A percentile compares a stretch with the other conserved stretches of the same genome.
Conservation (phyloP, 129 eudicot species). For the Deinandra increscens region DNA sequence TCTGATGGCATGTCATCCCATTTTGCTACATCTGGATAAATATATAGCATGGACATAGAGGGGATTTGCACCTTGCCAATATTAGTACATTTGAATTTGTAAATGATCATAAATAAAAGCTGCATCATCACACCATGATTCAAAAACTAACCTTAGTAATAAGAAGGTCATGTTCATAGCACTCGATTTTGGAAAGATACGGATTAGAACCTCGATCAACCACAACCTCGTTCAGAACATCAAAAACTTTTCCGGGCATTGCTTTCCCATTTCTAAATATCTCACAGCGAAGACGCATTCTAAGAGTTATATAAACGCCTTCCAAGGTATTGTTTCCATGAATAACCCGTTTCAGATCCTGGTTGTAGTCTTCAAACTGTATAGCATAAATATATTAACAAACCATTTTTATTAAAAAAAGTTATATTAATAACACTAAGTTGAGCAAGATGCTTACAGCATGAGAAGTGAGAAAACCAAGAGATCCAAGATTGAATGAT, state of each 20-base stretch:
- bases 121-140: background rate
- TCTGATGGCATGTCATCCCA: background rate
- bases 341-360: constrained; percentile 77
- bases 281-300: constrained; percentile 97
- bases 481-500: constrained; percentile 97
- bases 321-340: constrained; percentile 89
- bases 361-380: constrained; percentile 83
- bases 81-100: no score
- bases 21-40: background rate
- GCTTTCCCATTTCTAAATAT: constrained; percentile 82
- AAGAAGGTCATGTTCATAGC: constrained; percentile 96
- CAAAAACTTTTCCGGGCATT: constrained; percentile 92
- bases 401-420: background rate
- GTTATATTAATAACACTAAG: background rate
- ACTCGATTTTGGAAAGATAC: constrained; percentile 91
- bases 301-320: constrained; percentile 91
- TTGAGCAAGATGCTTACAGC: constrained; percentile 49
- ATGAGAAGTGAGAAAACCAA: constrained; percentile 96
- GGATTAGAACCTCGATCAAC: constrained; percentile 99
- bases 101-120: background rate
- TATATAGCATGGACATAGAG: background rate
- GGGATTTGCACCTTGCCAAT: no score
- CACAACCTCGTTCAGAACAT: constrained; percentile 90
- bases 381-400: constrained; percentile 14
- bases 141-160: constrained; percentile 72